Base-by-base conservation (phyloP, 768 basidiomycete species). In the Termitomyces sp. region DNA sequence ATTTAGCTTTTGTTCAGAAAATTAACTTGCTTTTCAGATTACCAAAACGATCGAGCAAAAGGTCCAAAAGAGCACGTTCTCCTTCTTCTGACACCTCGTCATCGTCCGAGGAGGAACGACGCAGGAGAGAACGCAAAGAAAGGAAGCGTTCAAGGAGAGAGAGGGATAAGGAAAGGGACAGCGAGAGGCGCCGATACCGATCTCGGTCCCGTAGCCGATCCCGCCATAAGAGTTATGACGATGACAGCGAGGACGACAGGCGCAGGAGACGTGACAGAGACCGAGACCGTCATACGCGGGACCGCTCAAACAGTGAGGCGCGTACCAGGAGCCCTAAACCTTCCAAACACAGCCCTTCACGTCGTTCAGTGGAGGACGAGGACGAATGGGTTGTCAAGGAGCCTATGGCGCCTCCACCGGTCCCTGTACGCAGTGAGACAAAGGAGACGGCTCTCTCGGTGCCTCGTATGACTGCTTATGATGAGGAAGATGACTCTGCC, bases 331-430 rank as follows among this genome's bases (percentile, higher is more conserved):
- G 77, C 62, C 71, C 68, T n/a, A 71, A 68, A 40, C 61, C 53
- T 10, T 71, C 70, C 20, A 69, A 70, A 54, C 71, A 70, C 25
- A 76, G 72, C 45, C 74, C 72, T 31, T 74, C 72, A 1, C 70
- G 63, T 15, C 65, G 51, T 50, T 63, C 65, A 5, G 65, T 68
- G 12, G 61, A 83, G n/a, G 83, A 80, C 34, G 82, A 85, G 52
- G 83, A 81, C 34, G 82, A 86, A 55, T 89, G 90, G 89, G 84
- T 88, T 52, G 86, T 88, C 70, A 88, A 86, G 65, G 74, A 78
- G 3, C 68, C 72, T 9, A 68, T 68, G 63, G 69, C 40, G 56
- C 74, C 66, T 40, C 66, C 65, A 25, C 63, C 63, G 9, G 64
- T 67, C n/a, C 64, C 64, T 20, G 20, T 64, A 20, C 63, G 58